phyloP scores from a whole-genome alignment of 164 flowering plant genomes.

The Amborella trichopoda region DNA sequence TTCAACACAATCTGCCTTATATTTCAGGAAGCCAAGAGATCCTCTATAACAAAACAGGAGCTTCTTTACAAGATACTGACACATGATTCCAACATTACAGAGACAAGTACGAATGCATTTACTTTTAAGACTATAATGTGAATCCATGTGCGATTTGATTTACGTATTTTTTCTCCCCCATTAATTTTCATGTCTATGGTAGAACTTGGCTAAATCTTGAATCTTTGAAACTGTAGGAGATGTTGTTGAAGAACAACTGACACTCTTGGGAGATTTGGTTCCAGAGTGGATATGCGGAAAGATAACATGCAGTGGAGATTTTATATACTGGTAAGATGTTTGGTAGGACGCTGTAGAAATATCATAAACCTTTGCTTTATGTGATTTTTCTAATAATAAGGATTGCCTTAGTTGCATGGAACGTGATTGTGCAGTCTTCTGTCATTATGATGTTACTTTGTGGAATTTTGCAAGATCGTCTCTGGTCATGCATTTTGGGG shows the following conservation, averaged over 20 bases:
- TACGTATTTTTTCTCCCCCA: too few species aligned
- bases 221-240: constrained; percentile 16
- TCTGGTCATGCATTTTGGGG: too few species aligned
- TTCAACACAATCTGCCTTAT: constrained; percentile 26
- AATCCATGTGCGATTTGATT: background rate
- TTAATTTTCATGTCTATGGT: too few species aligned
- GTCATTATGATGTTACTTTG: background rate
- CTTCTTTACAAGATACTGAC: constrained; percentile 56
- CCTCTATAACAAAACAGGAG: constrained; percentile 57
- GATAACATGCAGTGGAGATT: constrained; percentile 38
- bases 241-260: constrained; percentile 48
- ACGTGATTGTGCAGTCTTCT: background rate
- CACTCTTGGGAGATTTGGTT: constrained; percentile 40
- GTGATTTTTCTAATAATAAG: background rate
- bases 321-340: constrained; percentile 29
- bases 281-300: constrained; percentile 61
- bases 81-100: constrained; percentile 29
- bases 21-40: constrained; percentile 26
- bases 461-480: too few species aligned
- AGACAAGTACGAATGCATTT: constrained; percentile 24
- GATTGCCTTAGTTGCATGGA: background rate
- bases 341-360: background rate
- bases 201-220: background rate
- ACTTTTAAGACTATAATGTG: background rate
- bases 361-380: background rate